Evolutionary conservation across 768 basidiomycete species (phyloP).

Genomic region (Tephrocybe sp.): DNA sequence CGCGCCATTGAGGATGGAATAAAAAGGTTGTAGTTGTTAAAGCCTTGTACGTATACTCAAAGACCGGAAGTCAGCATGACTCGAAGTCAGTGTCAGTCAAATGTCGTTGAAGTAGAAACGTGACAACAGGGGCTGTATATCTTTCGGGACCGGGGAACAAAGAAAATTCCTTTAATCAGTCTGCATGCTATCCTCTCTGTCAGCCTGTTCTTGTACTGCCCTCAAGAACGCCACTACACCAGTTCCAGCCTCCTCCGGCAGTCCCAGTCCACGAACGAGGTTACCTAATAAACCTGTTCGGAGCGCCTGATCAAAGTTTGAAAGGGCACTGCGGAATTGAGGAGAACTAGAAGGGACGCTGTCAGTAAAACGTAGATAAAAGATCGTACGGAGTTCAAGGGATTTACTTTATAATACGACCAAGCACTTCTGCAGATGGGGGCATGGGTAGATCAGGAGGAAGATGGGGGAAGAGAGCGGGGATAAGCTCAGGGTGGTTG

Average conservation of each 20-base stretch:
- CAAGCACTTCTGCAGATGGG: constrained; percentile 66
- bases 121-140: no score
- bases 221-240: constrained; percentile 77
- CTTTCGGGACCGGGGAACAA: no score
- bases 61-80: background rate
- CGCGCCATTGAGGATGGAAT: background rate
- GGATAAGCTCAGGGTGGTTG: constrained; percentile 64
- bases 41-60: no score
- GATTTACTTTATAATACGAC: constrained; percentile 62
- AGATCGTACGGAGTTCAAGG: background rate
- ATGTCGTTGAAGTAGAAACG: no score
- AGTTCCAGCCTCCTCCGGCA: constrained; percentile 82
- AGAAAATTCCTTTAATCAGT: constrained; percentile 50
- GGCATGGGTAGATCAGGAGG: constrained; percentile 73
- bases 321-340: constrained; percentile 78
- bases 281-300: constrained; percentile 75
- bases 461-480: constrained; percentile 75
- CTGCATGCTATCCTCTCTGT: constrained; percentile 66
- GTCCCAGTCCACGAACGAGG: constrained; percentile 73
- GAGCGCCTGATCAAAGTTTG: constrained; percentile 81
- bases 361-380: background rate
- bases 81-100: background rate
- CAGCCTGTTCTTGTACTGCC: constrained; percentile 75
- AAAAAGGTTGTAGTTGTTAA: no score
- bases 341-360: constrained; percentile 47